Evolutionary conservation across 2,329 filamentous ascomycete genomes (phyloP).

Genomic region (Magnaporthiopsis rhizophila): DNA sequence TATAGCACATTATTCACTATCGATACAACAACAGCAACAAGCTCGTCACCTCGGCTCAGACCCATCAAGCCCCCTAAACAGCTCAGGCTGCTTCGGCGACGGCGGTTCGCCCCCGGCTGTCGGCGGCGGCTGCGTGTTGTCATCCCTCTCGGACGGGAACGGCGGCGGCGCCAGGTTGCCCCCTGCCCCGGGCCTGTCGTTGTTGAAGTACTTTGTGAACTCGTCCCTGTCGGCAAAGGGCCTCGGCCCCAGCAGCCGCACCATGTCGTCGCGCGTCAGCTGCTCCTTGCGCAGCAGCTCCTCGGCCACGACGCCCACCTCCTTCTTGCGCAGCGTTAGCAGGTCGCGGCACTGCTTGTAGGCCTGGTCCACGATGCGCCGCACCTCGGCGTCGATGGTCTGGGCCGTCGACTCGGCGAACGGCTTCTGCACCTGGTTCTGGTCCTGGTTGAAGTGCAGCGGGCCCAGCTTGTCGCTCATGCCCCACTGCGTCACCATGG

Average conservation of each 20-base stretch:
- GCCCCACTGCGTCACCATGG: conserved; percentile 99
- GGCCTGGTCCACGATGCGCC: conserved; percentile 83
- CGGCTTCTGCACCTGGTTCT: conserved; percentile 81
- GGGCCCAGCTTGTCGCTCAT: conserved; percentile 95
- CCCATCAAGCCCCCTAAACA: background rate
- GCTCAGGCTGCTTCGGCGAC: background rate
- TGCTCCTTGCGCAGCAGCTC: conserved; percentile 90
- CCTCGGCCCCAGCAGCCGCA: conserved; percentile 74
- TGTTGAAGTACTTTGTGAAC: conserved; percentile 89
- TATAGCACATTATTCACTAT: background rate
- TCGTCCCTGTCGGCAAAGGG: conserved; percentile 81
- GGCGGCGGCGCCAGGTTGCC: conserved; percentile 42
- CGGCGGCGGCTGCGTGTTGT: conserved; percentile 8
- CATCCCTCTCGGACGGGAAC: conserved; percentile 37
- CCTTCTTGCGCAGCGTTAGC: conserved; percentile 74
- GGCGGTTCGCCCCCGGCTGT: background rate
- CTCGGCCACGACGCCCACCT: conserved; percentile 85
- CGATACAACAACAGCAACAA: background rate
- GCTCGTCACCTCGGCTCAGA: background rate
- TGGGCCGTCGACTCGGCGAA: conserved; percentile 93
- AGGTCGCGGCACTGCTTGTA: conserved; percentile 86
- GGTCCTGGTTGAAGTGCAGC: conserved; percentile 73
- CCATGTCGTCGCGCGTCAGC: conserved; percentile 83
- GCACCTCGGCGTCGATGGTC: conserved; percentile 85
- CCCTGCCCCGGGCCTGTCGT: conserved; percentile 43